These are phyloP conservation scores for Talaromyces wortmannii DNA, from an alignment of 495 filamentous ascomycete genomes.

Conservation along the genomic window DNA sequence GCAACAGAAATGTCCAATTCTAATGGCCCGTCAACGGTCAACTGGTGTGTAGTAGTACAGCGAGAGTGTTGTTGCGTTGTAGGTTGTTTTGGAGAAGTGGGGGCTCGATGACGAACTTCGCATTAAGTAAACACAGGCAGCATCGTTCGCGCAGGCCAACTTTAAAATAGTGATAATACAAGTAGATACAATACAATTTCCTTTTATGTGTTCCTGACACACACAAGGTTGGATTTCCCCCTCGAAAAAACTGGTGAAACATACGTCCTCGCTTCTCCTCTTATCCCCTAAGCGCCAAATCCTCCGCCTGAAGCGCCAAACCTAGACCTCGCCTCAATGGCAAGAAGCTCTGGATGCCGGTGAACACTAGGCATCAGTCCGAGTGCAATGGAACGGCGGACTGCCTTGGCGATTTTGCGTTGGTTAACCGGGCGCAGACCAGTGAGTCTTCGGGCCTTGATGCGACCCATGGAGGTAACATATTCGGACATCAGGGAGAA, in stretches of 20 bases:
- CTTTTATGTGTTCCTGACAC: neutral
- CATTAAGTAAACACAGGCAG: neutral
- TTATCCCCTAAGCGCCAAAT: slow-evolving; percentile 2
- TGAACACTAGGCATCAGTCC: slow-evolving; percentile 92
- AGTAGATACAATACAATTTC: neutral
- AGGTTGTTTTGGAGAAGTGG: neutral
- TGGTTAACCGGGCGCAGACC: slow-evolving; percentile 87
- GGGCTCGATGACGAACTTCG: neutral
- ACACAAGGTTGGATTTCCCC: neutral
- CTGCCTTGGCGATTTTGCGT: slow-evolving; percentile 84
- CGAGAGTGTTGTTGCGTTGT: no score
- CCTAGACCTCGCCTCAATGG: slow-evolving; percentile 23
- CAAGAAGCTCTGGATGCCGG: slow-evolving; percentile 82
- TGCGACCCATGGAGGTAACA: slow-evolving; percentile 75
- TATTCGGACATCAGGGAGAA: slow-evolving; percentile 89
- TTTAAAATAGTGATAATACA: neutral
- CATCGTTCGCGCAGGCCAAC: neutral
- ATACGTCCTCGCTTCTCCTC: no score
- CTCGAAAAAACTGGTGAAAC: no score
- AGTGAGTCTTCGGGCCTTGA: slow-evolving; percentile 65
- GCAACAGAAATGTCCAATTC: neutral
- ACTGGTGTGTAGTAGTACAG: no score
- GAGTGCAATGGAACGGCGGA: slow-evolving; percentile 78
- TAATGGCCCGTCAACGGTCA: no score
- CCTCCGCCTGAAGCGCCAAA: slow-evolving; percentile 12